Base-by-base conservation (phyloP, 106 monocot species). In the Acorus gramineus region DNA sequence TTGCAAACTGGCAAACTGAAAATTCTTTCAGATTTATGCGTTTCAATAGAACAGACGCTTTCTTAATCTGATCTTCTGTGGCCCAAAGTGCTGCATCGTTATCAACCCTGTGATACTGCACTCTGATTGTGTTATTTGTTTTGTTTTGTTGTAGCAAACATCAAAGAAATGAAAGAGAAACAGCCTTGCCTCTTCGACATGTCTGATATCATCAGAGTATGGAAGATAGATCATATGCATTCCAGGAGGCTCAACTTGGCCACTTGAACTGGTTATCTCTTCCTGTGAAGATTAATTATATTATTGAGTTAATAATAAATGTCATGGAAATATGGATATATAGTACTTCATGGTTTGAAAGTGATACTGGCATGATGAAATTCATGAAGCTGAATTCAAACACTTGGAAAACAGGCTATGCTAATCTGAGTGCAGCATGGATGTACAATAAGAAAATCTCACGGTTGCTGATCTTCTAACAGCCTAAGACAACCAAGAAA, bases 181-280 rank as follows among this genome's bases (percentile, higher is more conserved):
- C 47, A 8, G 70, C 47, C 86, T 66, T 77, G 62, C 91, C 87
- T 87, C 84, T 71, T 92, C 92, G 44, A 71, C 69, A 64, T 77
- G 73, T 75, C 94, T 86, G 58, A 95, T 82, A 77, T 95, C 94
- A 82, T 90, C 90, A 48, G 86, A 87, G 80, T 84, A 95, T 55
- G 90, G 94, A 51, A 95, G 81, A 80, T 90, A 87, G 62, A 95
- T 90, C 90, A 95, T 87, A 59, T 95, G 90, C 80, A 95, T 90
- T 71, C 94, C 90, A 47, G 94, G 94, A 50, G 94, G 94, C 62
- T 95, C 94, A 13, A 90, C 67, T 80, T 90, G 94, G 71, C 86
- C 86, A 50, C 80, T 76, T 46, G 84, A 74, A 74, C 67, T 82
- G 14, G 68, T 69, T 49, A 95, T 70, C 59, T 89, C 93, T 56